Evolutionary conservation across 2,329 filamentous ascomycete genomes (phyloP), one percentile per base, ranked within the genome.

Genomic region (Simplicillium sp.): DNA sequence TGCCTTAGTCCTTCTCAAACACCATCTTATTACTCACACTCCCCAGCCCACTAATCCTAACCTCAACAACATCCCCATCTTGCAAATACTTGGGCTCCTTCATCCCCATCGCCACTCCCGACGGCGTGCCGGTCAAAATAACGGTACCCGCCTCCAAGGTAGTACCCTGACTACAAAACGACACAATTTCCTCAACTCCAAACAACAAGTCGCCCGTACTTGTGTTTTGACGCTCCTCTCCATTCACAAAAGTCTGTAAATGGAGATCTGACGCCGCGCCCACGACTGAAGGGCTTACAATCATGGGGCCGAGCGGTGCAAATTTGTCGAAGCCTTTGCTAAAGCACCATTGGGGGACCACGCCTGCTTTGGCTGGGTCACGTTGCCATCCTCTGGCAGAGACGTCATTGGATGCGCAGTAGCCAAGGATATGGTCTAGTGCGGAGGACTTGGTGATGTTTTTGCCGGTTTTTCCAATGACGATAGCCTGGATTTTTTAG

Each of bases 241-340:
- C 68, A 47, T 77, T 77, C 20, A 77, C 68, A 2, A 54, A 50
- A 0, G 66, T 69, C 37, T 53, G 54, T 18, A 66, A 39, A 3
- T 42, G 48, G 2, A 61, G 33, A 7, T 50, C 49, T 1, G 52
- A 52, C 3, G 56, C 58, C 31, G 54, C 50, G 0, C 54, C 56
- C 1, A 62, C 52, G 0, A 57, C 42, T 0, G 44, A 33, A 0
- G 59, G 57, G 4, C 55, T 54, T 0, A 64, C 59, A 3, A 64
- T 48, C 8, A 73, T 56, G 1, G 72, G 72, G 0, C 73, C 69
- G 48, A 77, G 66, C 0, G 73, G 73, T 17, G 71, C 74, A 44
- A 70, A 76, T 4, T 68, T 73, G 53, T 77, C 71, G 6, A 67
- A 62, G 0, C 66, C 71, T 52, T 77, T 77, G 39, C 71, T 72